Base-by-base conservation (phyloP, 257 asterid genomes). In the Ballota nigra region DNA sequence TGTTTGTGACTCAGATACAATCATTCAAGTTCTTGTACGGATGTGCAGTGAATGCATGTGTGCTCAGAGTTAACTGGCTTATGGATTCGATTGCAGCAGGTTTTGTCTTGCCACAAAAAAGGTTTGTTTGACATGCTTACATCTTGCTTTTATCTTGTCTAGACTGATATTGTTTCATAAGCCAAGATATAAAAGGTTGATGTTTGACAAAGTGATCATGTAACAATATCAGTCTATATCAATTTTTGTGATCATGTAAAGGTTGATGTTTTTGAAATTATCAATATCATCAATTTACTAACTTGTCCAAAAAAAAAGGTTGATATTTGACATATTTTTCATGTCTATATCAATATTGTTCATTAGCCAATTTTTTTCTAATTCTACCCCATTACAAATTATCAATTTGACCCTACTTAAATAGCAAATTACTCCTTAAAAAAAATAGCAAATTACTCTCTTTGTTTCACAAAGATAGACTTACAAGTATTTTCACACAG, bases 21-120 rank as follows among this genome's bases (percentile, higher is more conserved):
- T 86, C 97, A 11, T 69, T 83, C 88, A 87, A 86, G 83, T 89
- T 89, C 83, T 78, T 91, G 83, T 91, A 83, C 75, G 97, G 95
- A 59, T 86, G 96, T 77, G 92, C 97, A 8, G 89, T 89, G 73
- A 83, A 85, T 81, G 89, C 95, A 63, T 76, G 71, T 71, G 76
- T 87, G 67, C 87, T 91, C 58, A 82, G 82, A 78, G 86, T 82
- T 59, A 76, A 82, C 63, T 91, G 97, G 97, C 91, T 91, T 68
- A 76, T 82, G 62, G 97, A 89, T 75, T 91, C 96, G 59, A 82
- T 91, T 72, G 83, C 83, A 18, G 88, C 87, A 18, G 88, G 88
- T 45, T 58, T 75, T 66, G 75, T 82, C 82, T 81, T 91, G 87
- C 89, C 92, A 60, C 84, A 89, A 20, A 78, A 84, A 68, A 77